Evolutionary conservation across 164 flowering plant genomes (phyloP), one percentile per base, ranked within the genome.

Genomic region (Tetrastigma voinierianum): DNA sequence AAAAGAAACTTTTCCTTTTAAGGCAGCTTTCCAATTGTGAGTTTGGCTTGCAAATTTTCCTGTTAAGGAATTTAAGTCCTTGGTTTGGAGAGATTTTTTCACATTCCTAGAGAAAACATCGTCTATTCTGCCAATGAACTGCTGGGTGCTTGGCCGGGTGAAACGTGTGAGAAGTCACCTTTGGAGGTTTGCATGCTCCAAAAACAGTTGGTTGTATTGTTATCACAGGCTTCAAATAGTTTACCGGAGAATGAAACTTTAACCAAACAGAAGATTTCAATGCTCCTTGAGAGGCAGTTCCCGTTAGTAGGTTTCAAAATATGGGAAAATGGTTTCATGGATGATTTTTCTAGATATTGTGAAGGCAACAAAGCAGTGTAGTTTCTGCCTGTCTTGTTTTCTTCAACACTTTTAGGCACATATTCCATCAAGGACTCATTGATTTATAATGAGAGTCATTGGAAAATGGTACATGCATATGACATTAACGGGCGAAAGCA

Each of bases 21-120:
- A 84, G 77, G 69, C 84, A 73, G 67, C 78, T 91, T 15, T 74
- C 47, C 55, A 61, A 73, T 24, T 89, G 93, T 69, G 94, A 86
- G 83, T 43, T 16, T 89, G 96, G 96, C 70, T 95, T 55, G 65
- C 72, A 7, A 84, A 87, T 66, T 89, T 86, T 77, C 75, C 80
- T 40, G 88, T 87, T 10, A 76, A 81, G 58, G 81, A 85, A 11
- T 95, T 95, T 61, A 72, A 60, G 66, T 78, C 77, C 62, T 82
- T 95, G 67, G 99, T 98, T 32, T 70, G 78, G 81, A 97, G 97
- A 49, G 88, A 87, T 0, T 89, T 88, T 67, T 64, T 78, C 62
- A 69, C 43, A 1, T 92, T 95, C 72, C 52, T 95, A 53, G 89
- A 86, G 69, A 84, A 77, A 44, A 53, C 87, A 68, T 66, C 59